Base-by-base conservation (phyloP, 257 asterid species). In the Rauvolfia tetraphylla region DNA sequence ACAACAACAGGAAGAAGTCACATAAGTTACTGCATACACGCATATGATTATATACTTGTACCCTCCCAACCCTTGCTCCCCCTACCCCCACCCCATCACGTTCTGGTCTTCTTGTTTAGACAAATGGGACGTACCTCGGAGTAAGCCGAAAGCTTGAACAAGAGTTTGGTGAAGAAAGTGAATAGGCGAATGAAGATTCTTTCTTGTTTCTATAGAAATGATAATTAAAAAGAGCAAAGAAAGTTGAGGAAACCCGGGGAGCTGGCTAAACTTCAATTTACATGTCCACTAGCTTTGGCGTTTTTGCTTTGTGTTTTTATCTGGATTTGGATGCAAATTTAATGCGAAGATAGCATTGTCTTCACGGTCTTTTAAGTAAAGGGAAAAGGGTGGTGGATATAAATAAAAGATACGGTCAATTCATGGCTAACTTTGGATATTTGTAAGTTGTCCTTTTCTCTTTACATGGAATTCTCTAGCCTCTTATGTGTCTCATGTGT, bases 201-300 rank as follows among this genome's bases (percentile, higher is more conserved):
- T 68, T n/a, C 79, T 76, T 76, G 36, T 22, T 5, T 53, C 10
- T 0, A 12, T 12, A 36, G 42, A 76, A 65, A 34, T 56, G 75
- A 68, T 15, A 41, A 10, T 15, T 36, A 15, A 51, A 1, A 25
- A 25, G 63, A 33, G 23, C 57, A 25, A 44, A 7, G 67, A 59
- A 9, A 72, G 27, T 33, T 39, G 9, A 54, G 49, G 68, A 7
- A 23, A 54, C 23, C 76, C 38, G 17, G 39, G 29, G 3, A 15
- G 53, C 53, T 48, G 68, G 68, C 53, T 17, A 54, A 51, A 7
- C 66, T 33, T 20, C 29, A 48, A 2, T 22, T 12, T 31, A 25
- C 23, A 69, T 14, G 46, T 49, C 46, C 63, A 71, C 5, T 49
- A 22, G 56, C 5, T 49, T 23, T 0, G 12, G 2, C 10, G 54